These are phyloP conservation scores for Aureobasidium pullulans DNA, from an alignment of 2,329 filamentous ascomycete species.

Conservation along the genomic window DNA sequence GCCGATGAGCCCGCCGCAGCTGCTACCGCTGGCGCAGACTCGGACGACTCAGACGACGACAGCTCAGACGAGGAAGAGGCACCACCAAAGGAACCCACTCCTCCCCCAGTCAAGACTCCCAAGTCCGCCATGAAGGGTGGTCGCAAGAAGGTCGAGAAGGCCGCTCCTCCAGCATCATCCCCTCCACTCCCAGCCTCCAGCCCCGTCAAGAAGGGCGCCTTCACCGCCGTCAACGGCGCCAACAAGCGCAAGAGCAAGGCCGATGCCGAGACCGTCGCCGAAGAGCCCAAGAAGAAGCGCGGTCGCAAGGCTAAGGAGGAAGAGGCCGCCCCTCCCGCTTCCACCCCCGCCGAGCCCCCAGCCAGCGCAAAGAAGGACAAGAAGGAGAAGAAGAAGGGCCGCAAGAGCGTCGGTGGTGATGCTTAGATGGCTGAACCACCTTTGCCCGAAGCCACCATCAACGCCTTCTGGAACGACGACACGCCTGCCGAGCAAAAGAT, in stretches of 20 bases:
- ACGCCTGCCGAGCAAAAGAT: not conserved
- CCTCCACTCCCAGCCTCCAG: slow-evolving; percentile 18
- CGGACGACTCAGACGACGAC: slow-evolving; percentile 17
- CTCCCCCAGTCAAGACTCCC: slow-evolving; percentile 25
- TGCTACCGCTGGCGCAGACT: slow-evolving; percentile 7
- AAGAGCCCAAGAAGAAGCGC: slow-evolving; percentile 28
- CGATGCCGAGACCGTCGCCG: slow-evolving; percentile 15
- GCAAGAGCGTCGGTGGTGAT: slow-evolving; percentile 23
- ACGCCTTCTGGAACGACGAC: not conserved
- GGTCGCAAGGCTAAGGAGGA: slow-evolving; percentile 23
- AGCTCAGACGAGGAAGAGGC: slow-evolving; percentile 29
- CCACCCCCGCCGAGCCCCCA: slow-evolving; percentile 12
- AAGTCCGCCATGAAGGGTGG: slow-evolving; percentile 23
- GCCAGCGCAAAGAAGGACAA: slow-evolving; percentile 18
- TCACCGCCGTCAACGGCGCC: slow-evolving; percentile 18
- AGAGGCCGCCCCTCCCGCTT: slow-evolving; percentile 13
- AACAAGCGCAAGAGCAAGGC: slow-evolving; percentile 22
- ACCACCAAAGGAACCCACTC: slow-evolving; percentile 25
- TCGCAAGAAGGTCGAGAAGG: slow-evolving; percentile 26
- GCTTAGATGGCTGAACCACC: slow-evolving; percentile 3
- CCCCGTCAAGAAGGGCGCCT: slow-evolving; percentile 17
- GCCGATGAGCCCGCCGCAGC: slow-evolving; percentile 15
- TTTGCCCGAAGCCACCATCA: not conserved
- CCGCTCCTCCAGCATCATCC: slow-evolving; percentile 23
- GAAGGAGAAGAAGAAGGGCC: slow-evolving; percentile 28